These are phyloP conservation scores for Alternaria ventricosa DNA, from an alignment of 2,329 filamentous ascomycete species.

Conservation along the genomic window DNA sequence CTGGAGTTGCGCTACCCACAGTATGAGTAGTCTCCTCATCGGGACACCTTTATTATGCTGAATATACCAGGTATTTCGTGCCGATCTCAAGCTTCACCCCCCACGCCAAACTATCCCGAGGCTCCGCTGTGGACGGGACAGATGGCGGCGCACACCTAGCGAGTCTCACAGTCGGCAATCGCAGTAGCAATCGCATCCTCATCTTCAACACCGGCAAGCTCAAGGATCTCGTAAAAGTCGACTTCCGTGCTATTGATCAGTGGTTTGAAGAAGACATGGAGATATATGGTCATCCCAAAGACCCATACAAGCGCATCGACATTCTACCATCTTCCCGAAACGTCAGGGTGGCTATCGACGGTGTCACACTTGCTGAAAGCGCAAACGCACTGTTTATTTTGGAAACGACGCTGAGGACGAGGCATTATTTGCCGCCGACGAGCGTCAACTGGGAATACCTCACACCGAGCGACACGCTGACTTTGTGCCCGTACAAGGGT, in stretches of 20 bases:
- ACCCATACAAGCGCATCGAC: conserved; percentile 71
- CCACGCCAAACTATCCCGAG: conserved; percentile 23
- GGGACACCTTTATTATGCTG: not conserved
- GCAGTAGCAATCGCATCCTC: conserved; percentile 30
- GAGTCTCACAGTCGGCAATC: conserved; percentile 26
- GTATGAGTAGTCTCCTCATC: conserved; percentile 13
- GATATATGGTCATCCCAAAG: conserved; percentile 69
- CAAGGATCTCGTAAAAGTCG: conserved; percentile 38
- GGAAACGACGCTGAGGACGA: conserved; percentile 65
- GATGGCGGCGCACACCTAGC: conserved; percentile 27
- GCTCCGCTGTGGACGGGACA: conserved; percentile 23
- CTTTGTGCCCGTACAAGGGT: conserved; percentile 72
- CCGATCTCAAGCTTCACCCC: conserved; percentile 28
- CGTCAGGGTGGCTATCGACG: conserved; percentile 59
- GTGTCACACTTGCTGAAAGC: conserved; percentile 55
- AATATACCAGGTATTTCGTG: conserved; percentile 36
- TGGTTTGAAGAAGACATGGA: conserved; percentile 67
- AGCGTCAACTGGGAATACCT: conserved; percentile 57
- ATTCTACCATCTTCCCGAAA: conserved; percentile 62
- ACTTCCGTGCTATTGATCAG: conserved; percentile 46
- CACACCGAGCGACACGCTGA: conserved; percentile 59
- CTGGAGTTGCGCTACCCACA: conserved; percentile 43
- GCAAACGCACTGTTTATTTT: conserved; percentile 59
- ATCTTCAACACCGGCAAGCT: conserved; percentile 34
- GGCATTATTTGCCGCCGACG: conserved; percentile 66